Conservation (phyloP, 139 green algal genomes). For the Asterochloris sp. region DNA sequence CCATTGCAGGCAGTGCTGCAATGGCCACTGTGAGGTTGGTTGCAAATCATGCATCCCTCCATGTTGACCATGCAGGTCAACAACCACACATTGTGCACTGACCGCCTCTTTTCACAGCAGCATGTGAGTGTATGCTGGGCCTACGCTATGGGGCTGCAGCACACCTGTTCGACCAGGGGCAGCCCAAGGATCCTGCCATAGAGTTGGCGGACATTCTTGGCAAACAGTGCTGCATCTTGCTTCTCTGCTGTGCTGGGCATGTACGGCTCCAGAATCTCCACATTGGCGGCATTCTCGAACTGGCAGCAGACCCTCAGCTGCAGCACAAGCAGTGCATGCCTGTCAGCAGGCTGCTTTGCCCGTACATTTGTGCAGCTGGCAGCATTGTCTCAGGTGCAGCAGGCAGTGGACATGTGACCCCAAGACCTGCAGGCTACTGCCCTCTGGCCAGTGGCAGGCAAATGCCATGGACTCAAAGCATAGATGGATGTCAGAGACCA, state of each 20-base stretch:
- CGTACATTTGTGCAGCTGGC: background rate
- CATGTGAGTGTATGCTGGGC: too few species aligned
- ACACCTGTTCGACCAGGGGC: background rate
- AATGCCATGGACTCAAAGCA: background rate
- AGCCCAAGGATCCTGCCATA: background rate
- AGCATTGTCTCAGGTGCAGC: background rate
- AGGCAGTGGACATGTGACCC: background rate
- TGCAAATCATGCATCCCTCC: too few species aligned
- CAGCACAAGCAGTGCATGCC: too few species aligned
- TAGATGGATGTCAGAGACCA: too few species aligned
- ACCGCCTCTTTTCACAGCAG: too few species aligned
- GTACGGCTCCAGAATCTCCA: slow-evolving; percentile 9
- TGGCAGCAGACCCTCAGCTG: slow-evolving; percentile 9
- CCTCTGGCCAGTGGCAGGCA: background rate
- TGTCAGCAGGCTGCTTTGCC: background rate
- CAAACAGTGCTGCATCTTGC: background rate
- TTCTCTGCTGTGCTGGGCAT: background rate
- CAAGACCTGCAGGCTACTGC: background rate
- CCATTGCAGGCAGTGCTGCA: too few species aligned
- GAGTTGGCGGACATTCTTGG: background rate
- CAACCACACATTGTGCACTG: too few species aligned
- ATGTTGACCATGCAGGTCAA: too few species aligned
- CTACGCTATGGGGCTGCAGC: too few species aligned
- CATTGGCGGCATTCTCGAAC: background rate
- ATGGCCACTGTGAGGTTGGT: too few species aligned